Evolutionary conservation across 1,284 basidiomycete genomes (phyloP).

Genomic region (Mycosarcoma mackinlayi): DNA sequence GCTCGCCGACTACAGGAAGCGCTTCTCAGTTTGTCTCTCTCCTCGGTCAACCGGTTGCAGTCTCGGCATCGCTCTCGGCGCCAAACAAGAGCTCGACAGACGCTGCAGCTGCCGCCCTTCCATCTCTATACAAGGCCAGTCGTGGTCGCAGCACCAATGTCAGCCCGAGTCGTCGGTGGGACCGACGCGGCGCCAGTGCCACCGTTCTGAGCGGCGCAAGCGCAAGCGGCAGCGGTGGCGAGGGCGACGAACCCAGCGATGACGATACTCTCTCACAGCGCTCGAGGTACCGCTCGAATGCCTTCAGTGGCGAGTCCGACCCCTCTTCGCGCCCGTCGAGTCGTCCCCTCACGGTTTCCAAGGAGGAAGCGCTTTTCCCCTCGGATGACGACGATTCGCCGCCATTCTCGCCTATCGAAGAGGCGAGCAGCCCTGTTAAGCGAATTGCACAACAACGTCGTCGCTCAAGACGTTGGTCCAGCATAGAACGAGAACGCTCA

Average conservation of each 20-base stretch:
- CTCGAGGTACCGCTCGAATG: not conserved
- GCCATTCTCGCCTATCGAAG: conserved; percentile 21
- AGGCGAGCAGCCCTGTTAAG: not conserved
- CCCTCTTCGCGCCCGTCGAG: conserved; percentile 2
- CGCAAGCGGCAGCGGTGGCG: conserved; percentile 45
- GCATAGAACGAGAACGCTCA: conserved; percentile 47
- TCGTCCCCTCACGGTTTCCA: conserved; percentile 24
- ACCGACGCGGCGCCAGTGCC: conserved; percentile 50
- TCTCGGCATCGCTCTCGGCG: conserved; percentile 35
- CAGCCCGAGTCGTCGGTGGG: conserved; percentile 53
- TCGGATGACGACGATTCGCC: conserved; percentile 45
- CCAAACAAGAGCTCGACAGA: conserved; percentile 25
- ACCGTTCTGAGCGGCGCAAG: conserved; percentile 45
- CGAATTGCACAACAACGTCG: conserved; percentile 4
- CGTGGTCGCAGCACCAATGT: conserved; percentile 52
- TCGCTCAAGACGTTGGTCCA: conserved; percentile 42
- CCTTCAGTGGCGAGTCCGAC: not conserved
- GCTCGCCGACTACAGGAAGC: conserved; percentile 25
- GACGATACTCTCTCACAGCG: conserved; percentile 1
- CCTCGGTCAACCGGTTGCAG: conserved; percentile 26
- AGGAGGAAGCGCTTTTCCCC: conserved; percentile 41
- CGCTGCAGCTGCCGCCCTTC: conserved; percentile 29
- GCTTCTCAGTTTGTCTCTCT: conserved; percentile 36
- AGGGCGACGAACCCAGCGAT: conserved; percentile 31
- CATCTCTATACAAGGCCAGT: conserved; percentile 46